These are phyloP conservation scores for Suillus paluster DNA, from an alignment of 768 basidiomycete genomes.

Conservation along the genomic window DNA sequence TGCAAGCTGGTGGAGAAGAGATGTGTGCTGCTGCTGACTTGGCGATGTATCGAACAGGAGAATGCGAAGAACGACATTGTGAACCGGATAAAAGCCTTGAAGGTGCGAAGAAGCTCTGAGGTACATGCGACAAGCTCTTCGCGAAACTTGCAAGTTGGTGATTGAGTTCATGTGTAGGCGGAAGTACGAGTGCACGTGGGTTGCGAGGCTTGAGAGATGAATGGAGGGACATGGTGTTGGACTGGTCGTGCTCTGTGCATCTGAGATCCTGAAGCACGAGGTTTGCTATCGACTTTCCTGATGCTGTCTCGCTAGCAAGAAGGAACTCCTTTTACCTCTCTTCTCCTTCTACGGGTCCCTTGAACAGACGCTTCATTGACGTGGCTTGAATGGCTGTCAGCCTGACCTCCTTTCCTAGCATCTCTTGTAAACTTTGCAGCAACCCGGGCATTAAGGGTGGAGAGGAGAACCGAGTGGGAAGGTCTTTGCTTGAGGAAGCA, in stretches of 20 bases:
- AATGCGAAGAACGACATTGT: slow-evolving; percentile 23
- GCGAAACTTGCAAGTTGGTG: slow-evolving; percentile 79
- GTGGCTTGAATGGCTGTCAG: slow-evolving; percentile 85
- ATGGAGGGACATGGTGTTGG: slow-evolving; percentile 9
- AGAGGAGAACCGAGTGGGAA: slow-evolving; percentile 56
- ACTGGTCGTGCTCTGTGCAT: slow-evolving; percentile 49
- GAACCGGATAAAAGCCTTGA: neutral
- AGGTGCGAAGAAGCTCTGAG: neutral
- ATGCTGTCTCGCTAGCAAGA: slow-evolving; percentile 88
- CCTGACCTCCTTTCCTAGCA: slow-evolving; percentile 56
- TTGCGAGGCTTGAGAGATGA: slow-evolving; percentile 43
- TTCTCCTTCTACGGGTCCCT: slow-evolving; percentile 19
- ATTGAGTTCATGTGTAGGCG: slow-evolving; percentile 89
- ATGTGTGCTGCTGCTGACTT: slow-evolving; percentile 13
- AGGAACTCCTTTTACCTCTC: slow-evolving; percentile 51
- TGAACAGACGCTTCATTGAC: slow-evolving; percentile 67
- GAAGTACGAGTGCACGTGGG: slow-evolving; percentile 81
- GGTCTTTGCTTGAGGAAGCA: slow-evolving; percentile 24
- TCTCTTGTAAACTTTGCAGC: slow-evolving; percentile 55
- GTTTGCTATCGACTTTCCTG: slow-evolving; percentile 91
- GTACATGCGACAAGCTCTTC: slow-evolving; percentile 75
- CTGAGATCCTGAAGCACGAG: slow-evolving; percentile 83
- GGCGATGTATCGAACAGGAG: slow-evolving; percentile 13
- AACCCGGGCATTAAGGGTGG: slow-evolving; percentile 75
- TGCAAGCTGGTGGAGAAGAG: slow-evolving; percentile 34